Evolutionary conservation across 2,329 filamentous ascomycete species (phyloP).

Genomic region (Falciphora oryzae): DNA sequence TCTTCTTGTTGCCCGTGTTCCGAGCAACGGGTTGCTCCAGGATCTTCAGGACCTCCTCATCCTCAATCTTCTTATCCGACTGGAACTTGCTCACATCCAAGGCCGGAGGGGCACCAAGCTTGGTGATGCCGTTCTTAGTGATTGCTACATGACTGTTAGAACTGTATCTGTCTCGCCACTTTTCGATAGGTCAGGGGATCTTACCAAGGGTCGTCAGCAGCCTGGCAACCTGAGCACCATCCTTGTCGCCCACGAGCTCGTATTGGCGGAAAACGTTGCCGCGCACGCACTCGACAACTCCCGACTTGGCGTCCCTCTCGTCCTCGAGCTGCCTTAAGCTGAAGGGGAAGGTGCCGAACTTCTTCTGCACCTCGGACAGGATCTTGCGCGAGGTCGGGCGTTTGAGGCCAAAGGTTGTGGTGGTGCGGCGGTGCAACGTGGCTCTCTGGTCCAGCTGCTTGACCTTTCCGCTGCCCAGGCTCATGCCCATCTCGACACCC

Average conservation of each 20-base stretch:
- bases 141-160: slow-evolving; percentile 56
- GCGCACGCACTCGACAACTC: slow-evolving; percentile 93
- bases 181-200: slow-evolving; percentile 29
- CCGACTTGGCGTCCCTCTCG: slow-evolving; percentile 91
- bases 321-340: slow-evolving; percentile 94
- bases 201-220: slow-evolving; percentile 89
- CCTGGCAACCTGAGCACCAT: slow-evolving; percentile 75
- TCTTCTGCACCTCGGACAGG: slow-evolving; percentile 91
- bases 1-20: slow-evolving; percentile 89
- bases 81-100: slow-evolving; percentile 78
- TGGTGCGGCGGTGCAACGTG: slow-evolving; percentile 89
- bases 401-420: slow-evolving; percentile 88
- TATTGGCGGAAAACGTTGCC: slow-evolving; percentile 91
- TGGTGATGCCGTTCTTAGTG: slow-evolving; percentile 94
- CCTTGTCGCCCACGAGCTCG: slow-evolving; percentile 92
- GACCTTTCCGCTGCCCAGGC: slow-evolving; percentile 86
- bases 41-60: slow-evolving; percentile 92
- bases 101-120: slow-evolving; percentile 69
- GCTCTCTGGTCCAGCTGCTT: slow-evolving; percentile 84
- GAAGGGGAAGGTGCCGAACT: slow-evolving; percentile 97
- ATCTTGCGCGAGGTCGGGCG: slow-evolving; percentile 88
- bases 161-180: not conserved
- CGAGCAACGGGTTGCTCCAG: slow-evolving; percentile 81
- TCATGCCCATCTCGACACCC: slow-evolving; percentile 95
- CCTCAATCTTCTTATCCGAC: slow-evolving; percentile 95